Base-by-base conservation (phyloP, 73 alveolate genomes). In the Effrenium voratum region DNA sequence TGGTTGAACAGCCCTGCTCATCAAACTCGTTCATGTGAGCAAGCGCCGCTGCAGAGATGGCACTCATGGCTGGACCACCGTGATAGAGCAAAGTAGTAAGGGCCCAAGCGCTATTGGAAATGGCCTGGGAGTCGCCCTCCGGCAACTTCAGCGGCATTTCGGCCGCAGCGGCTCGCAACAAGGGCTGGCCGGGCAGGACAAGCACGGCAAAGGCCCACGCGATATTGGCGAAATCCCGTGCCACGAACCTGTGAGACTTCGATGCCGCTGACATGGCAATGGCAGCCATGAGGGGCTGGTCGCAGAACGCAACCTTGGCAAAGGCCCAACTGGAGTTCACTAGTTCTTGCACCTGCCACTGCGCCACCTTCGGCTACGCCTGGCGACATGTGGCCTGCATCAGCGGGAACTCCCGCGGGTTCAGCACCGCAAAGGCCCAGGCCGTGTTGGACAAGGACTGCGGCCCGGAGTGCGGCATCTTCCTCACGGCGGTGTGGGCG, bases 1-100 rank as follows among this genome's bases (percentile, higher is more conserved):
- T 73, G 83, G 83, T 73, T 47, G 83, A 36, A 73, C 83, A 73
- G 41, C 83, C 83, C 49, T 73, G 83, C 83, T 73, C 83, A 40
- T 73, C 83, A 40, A 73, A 73, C 83, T 73, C 83, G 36, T 45
- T 30, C 50, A 73, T n/a, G 34, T 36, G 83, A 22, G 8, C 15
- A 13, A 73, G n/a, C 12, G 83, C 83, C 45, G 63, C 63, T 52
- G 63, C 19, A 19, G 26, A 52, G 63, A 52, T 52, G 63, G 63
- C 63, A 52, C 26, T 12, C 63, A 52, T 52, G 8, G 63, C 63
- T 8, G 63, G 63, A 8, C 19, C 63, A 52, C 19, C 63, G 19
- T 52, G 8, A 19, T 52, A 19, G 26, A 52, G 19, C 8, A 52
- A 19, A 52, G 63, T 52, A 19, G 63, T 19, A 52, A 52, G 19